Base-by-base conservation (phyloP, 352 stramenopile species). In the Globisporangium nunn region DNA sequence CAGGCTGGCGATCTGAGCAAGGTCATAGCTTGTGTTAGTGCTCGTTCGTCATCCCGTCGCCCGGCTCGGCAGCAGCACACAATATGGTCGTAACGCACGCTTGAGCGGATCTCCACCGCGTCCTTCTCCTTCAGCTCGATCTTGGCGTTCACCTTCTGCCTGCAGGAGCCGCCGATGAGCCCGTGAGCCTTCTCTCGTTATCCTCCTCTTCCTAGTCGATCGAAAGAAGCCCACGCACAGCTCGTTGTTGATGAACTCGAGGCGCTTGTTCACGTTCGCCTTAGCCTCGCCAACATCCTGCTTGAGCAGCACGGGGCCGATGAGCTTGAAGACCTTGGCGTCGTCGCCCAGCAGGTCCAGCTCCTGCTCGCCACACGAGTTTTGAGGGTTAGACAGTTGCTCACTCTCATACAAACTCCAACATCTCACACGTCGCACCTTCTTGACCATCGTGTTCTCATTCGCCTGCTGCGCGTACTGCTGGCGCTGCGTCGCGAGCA, bases 401-500 rank as follows among this genome's bases (percentile, higher is more conserved):
- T 4, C 46, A 6, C 41, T 44, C 18, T 12, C n/a, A 30, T 48
- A 30, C 43, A 48, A 48, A 14, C 17, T 10, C 0, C n/a, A 28
- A 30, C n/a, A 30, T 5, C 0, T 30, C 43, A 48, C 43, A 48
- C 43, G 43, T 48, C 43, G 14, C 43, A 48, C 43, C 71, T 96
- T 80, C 78, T 97, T 91, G 31, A 98, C 95, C 92, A 98, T 98
- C 68, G 93, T 92, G 72, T 98, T 98, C 69, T 98, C 95, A 55
- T 97, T 98, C 50, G 88, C 68, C 59, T 98, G 95, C 56, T 93
- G 82, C 63, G 95, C 84, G 52, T 96, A 94, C 54, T 82, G 84
- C 72, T 97, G 89, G 29, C 94, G 80, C 74, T 97, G 81, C 54
- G 74, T 80, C 53, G 81, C 78, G 29, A 97, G 74, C 62, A 87